These are phyloP conservation scores for Arthrocladium fulminans DNA, from an alignment of 2,329 filamentous ascomycete genomes.

Conservation along the genomic window DNA sequence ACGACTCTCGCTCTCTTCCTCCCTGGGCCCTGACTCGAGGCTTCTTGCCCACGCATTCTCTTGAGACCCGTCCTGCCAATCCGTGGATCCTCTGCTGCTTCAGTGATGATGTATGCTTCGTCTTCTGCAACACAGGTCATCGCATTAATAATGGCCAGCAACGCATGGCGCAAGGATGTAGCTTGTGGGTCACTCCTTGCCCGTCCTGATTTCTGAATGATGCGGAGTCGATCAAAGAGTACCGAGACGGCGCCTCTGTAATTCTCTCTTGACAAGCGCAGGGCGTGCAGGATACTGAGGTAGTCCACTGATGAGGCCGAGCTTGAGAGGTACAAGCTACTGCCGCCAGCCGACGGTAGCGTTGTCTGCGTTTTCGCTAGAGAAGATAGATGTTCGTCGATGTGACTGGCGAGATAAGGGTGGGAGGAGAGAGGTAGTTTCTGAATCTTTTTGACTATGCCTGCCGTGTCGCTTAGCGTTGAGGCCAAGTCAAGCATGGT, in stretches of 20 bases:
- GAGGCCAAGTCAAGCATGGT: constrained; percentile 29
- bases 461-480: constrained; percentile 20
- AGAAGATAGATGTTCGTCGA: constrained; percentile 68
- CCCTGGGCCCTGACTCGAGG: constrained; percentile 20
- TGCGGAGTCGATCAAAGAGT: constrained; percentile 22
- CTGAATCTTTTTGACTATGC: constrained; percentile 57
- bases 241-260: constrained; percentile 66
- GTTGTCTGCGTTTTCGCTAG: constrained; percentile 57
- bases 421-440: constrained; percentile 57
- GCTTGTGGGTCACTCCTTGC: constrained; percentile 39
- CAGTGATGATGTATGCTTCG: constrained; percentile 67
- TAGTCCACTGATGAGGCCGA: constrained; percentile 59
- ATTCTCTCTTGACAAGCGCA: constrained; percentile 74
- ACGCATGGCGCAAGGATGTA: constrained; percentile 55
- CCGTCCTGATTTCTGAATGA: constrained; percentile 27
- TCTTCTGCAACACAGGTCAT: constrained; percentile 74
- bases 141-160: constrained; percentile 86
- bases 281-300: constrained; percentile 83
- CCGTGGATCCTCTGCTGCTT: constrained; percentile 10
- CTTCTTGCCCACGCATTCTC: constrained; percentile 8
- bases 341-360: constrained; percentile 3
- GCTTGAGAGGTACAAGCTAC: constrained; percentile 16
- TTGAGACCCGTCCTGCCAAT: constrained; percentile 12
- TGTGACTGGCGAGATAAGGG: constrained; percentile 62
- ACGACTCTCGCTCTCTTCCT: constrained; percentile 51